Percentiles rank a stretch among this genome's conserved stretches.
Conservation (phyloP, 2,329 filamentous ascomycete species). For the Tolypocladium guangdongense region DNA sequence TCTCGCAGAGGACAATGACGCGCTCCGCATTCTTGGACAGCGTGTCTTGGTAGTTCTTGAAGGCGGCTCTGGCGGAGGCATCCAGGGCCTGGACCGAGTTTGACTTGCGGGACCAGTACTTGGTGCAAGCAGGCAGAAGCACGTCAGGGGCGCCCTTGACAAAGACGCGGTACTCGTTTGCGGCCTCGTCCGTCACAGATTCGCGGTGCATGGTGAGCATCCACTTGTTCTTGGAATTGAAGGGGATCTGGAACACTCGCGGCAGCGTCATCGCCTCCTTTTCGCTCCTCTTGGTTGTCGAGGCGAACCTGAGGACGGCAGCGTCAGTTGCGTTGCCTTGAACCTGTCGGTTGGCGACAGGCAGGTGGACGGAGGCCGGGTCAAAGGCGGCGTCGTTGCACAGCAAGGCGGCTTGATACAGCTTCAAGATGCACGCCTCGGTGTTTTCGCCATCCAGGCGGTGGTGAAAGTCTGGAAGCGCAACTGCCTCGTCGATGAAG, state of each 20-base stretch:
- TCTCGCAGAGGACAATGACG: slow-evolving; percentile 31
- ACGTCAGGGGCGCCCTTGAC: slow-evolving; percentile 46
- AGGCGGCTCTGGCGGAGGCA: slow-evolving; percentile 16
- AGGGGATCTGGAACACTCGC: slow-evolving; percentile 30
- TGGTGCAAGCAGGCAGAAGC: slow-evolving; percentile 24
- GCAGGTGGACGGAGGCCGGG: slow-evolving; percentile 21
- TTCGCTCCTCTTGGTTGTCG: slow-evolving; percentile 11
- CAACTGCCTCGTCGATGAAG: slow-evolving; percentile 22
- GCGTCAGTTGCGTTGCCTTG: slow-evolving; percentile 33
- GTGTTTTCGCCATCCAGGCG: slow-evolving; percentile 7
- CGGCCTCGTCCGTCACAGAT: slow-evolving; percentile 11
- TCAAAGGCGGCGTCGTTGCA: slow-evolving; percentile 34
- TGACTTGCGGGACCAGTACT: slow-evolving; percentile 21
- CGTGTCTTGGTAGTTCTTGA: slow-evolving; percentile 25
- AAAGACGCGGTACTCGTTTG: slow-evolving; percentile 27
- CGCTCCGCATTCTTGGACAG: slow-evolving; percentile 31
- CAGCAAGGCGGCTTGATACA: slow-evolving; percentile 20
- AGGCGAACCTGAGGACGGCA: slow-evolving; percentile 29
- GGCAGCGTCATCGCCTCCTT: slow-evolving; percentile 8
- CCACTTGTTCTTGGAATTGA: slow-evolving; percentile 41
- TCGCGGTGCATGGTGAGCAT: slow-evolving; percentile 30
- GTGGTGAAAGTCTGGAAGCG: slow-evolving; percentile 13
- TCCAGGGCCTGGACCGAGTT: slow-evolving; percentile 24
- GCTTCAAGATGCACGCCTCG: slow-evolving; percentile 8
- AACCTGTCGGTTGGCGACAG: slow-evolving; percentile 21